Evolutionary conservation across 2,329 filamentous ascomycete species (phyloP), one percentile per base, ranked within the genome.

Genomic region (Sporothrix luriei): DNA sequence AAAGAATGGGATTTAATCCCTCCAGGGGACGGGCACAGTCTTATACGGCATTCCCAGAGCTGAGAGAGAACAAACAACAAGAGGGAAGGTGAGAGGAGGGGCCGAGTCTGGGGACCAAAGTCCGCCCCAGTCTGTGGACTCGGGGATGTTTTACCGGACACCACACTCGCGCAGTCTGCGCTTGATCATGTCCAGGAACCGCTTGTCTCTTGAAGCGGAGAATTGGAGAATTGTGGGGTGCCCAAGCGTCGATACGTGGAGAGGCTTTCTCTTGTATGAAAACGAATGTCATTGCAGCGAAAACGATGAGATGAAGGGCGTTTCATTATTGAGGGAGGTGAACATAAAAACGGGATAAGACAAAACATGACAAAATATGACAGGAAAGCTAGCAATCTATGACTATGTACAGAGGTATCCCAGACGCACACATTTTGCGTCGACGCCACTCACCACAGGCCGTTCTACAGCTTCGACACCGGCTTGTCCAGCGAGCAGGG

Each of bases 401-500:
- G 21, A 68, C 24, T 59, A 68, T 68, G 66, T 68, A 59, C 66
- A 68, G 40, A 46, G 16, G 40, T 43, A 46, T 62, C 51, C 40
- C 48, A 59, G 38, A 51, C 54, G 24, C 26, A 33, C 9, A n/a
- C 5, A 13, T 2, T 9, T 40, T 24, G 24, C 13, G 21, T 21
- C n/a, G n/a, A 7, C 57, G 3, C 11, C 57, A 16, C 4, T 24
- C 16, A 3, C 3, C 38, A 62, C 38, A 43, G 3, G 19, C 46
- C 2, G 4, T 4, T 14, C 38, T 71, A 71, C 66, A 71, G 52
- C 61, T 71, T 71, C 21, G 69, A 57, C 11, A 46, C 16, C 21
- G 54, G 51, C 69, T 66, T 71, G 61, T 69, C 70, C 49, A 71
- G 52, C 38, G 67, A 71, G 6, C 48, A 71, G 7, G 51, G 52